Evolutionary conservation across 75 land plant genomes (phyloP).

Genomic region (Picea glauca): DNA sequence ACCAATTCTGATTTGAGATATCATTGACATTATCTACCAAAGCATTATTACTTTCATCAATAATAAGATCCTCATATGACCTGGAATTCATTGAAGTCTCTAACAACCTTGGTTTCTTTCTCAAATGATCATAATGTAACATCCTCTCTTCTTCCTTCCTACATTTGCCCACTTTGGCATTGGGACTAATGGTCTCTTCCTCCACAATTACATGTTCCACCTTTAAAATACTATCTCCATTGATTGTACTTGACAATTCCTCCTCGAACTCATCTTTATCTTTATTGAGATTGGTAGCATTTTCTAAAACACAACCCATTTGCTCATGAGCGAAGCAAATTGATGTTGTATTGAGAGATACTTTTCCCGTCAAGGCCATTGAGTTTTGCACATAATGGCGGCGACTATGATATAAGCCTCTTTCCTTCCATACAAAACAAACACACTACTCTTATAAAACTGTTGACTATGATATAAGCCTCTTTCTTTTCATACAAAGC

Average conservation of each 20-base stretch:
- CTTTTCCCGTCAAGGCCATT: neutral
- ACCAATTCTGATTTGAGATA: neutral
- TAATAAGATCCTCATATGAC: neutral
- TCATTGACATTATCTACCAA: slow-evolving; percentile 2
- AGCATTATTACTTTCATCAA: neutral
- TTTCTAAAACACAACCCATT: neutral
- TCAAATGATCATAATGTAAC: neutral
- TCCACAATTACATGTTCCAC: neutral
- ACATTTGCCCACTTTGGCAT: neutral
- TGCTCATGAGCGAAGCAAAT: neutral
- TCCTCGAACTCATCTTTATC: neutral
- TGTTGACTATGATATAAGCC: too few species aligned
- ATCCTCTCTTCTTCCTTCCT: neutral
- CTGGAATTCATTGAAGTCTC: neutral
- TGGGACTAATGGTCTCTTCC: neutral
- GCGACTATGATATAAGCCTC: neutral
- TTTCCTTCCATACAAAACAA: neutral
- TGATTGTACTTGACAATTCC: neutral
- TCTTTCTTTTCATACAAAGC: neutral
- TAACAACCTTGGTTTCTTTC: neutral
- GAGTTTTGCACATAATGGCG: neutral
- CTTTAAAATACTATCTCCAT: neutral
- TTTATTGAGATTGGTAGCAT: neutral
- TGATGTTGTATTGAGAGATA: neutral
- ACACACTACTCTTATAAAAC: neutral